Percentiles rank a stretch among this genome's conserved stretches.
These are phyloP conservation scores for Zizania palustris DNA, from an alignment of 202 grass and related monocot species.

Conservation along the genomic window DNA sequence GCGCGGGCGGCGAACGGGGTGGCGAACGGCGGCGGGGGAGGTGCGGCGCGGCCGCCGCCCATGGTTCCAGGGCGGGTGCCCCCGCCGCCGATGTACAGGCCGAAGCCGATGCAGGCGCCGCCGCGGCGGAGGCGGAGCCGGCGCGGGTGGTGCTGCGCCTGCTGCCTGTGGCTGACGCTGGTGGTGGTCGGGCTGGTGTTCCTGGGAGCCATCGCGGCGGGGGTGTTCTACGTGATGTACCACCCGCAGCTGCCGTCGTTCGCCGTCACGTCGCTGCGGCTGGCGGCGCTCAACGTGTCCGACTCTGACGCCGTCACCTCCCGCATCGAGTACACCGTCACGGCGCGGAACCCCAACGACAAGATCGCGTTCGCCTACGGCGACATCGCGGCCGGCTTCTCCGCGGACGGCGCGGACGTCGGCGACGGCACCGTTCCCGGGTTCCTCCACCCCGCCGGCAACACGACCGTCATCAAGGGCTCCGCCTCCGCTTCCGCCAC, in stretches of 20 bases:
- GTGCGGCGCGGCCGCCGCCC: constrained; percentile 31
- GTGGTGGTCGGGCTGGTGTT: constrained; percentile 68
- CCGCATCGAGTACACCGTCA: constrained; percentile 80
- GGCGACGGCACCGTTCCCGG: constrained; percentile 70
- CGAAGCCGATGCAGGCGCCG: constrained; percentile 51
- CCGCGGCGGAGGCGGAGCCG: constrained; percentile 47
- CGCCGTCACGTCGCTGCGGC: constrained; percentile 71
- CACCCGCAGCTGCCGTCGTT: constrained; percentile 71
- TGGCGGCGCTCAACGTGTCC: constrained; percentile 69
- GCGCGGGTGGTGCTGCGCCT: constrained; percentile 77
- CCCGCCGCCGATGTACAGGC: constrained; percentile 59
- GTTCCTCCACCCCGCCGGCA: constrained; percentile 66
- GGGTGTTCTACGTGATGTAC: constrained; percentile 84
- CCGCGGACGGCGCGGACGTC: constrained; percentile 56
- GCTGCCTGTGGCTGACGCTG: constrained; percentile 84
- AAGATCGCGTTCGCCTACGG: constrained; percentile 78
- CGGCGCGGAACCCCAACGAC: constrained; percentile 82
- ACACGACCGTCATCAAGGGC: constrained; percentile 71
- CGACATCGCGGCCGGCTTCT: constrained; percentile 65
- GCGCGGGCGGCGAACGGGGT: constrained; percentile 41
- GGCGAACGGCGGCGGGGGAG: constrained; percentile 36
- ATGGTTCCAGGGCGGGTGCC: constrained; percentile 60
- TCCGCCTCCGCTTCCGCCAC: constrained; percentile 36
- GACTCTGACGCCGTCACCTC: constrained; percentile 79
- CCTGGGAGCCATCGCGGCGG: constrained; percentile 77